Conservation (phyloP, 1,284 basidiomycete genomes). For the Heterobasidion irregulare region DNA sequence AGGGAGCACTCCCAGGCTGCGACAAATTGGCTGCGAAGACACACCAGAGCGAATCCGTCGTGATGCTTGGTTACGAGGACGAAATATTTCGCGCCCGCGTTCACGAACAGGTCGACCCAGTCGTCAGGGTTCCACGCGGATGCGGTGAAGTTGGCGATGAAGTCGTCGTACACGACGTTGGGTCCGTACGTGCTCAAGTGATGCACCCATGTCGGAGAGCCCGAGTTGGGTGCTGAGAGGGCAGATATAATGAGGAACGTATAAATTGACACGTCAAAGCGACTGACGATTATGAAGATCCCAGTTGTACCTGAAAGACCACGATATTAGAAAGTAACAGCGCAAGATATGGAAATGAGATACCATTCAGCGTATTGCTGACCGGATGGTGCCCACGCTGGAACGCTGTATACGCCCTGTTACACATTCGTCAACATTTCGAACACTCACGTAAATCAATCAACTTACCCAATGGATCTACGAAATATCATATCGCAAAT, state of each 20-base stretch:
- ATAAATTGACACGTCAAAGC: not conserved
- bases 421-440: not conserved
- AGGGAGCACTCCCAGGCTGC: not conserved
- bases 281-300: constrained; percentile 24
- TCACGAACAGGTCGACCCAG: constrained; percentile 47
- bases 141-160: constrained; percentile 45
- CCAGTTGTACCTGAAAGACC: constrained; percentile 23
- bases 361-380: constrained; percentile 51
- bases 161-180: constrained; percentile 46
- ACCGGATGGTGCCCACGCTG: constrained; percentile 31
- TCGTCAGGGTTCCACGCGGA: constrained; percentile 41
- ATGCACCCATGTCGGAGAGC: constrained; percentile 36
- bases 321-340: not conserved
- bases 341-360: constrained; percentile 22
- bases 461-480: constrained; percentile 44
- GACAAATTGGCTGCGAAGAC: not conserved
- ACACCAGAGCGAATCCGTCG: constrained; percentile 35
- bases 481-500: not conserved
- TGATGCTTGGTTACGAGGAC: constrained; percentile 51
- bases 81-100: constrained; percentile 55
- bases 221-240: constrained; percentile 17
- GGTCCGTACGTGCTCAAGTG: constrained; percentile 41
- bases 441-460: not conserved
- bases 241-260: not conserved
- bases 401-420: constrained; percentile 37